These are phyloP conservation scores for Tympanopsis confertula DNA, from an alignment of 2,329 filamentous ascomycete species.

Conservation along the genomic window DNA sequence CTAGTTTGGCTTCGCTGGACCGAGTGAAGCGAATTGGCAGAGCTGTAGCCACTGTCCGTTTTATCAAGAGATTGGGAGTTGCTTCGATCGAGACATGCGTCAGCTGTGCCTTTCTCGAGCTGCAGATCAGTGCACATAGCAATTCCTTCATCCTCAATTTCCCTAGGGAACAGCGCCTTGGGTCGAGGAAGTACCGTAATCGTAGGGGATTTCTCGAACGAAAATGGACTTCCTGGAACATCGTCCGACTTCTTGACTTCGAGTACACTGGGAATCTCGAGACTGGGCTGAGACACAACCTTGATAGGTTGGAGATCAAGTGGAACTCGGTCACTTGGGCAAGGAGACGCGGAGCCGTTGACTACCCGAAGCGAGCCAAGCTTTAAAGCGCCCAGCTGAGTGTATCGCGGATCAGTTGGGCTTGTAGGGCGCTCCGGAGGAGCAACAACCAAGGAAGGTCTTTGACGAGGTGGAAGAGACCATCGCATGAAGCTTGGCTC, in stretches of 20 bases:
- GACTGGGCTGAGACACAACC: neutral
- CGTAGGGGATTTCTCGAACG: conserved; percentile 18
- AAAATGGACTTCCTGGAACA: conserved; percentile 16
- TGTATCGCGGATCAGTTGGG: conserved; percentile 18
- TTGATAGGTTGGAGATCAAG: conserved; percentile 4
- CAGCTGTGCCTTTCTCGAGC: conserved; percentile 3
- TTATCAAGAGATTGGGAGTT: conserved; percentile 14
- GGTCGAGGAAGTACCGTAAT: conserved; percentile 5
- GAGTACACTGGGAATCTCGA: conserved; percentile 9
- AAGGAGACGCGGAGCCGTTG: conserved; percentile 22
- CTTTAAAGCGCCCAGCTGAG: conserved; percentile 24
- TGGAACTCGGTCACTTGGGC: conserved; percentile 17
- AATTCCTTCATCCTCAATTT: neutral
- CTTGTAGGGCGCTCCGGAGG: conserved; percentile 11
- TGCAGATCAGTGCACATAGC: neutral
- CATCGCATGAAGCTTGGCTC: too few species aligned
- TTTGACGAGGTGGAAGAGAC: too few species aligned
- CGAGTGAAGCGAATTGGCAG: conserved; percentile 17
- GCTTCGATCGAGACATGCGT: conserved; percentile 4
- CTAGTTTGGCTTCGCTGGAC: conserved; percentile 11
- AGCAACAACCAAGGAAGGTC: neutral
- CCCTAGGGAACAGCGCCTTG: conserved; percentile 2
- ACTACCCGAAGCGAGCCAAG: conserved; percentile 24
- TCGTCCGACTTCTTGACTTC: conserved; percentile 10
- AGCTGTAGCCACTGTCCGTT: conserved; percentile 24